Base-by-base conservation (phyloP, 768 basidiomycete species). In the Boletales sp. region DNA sequence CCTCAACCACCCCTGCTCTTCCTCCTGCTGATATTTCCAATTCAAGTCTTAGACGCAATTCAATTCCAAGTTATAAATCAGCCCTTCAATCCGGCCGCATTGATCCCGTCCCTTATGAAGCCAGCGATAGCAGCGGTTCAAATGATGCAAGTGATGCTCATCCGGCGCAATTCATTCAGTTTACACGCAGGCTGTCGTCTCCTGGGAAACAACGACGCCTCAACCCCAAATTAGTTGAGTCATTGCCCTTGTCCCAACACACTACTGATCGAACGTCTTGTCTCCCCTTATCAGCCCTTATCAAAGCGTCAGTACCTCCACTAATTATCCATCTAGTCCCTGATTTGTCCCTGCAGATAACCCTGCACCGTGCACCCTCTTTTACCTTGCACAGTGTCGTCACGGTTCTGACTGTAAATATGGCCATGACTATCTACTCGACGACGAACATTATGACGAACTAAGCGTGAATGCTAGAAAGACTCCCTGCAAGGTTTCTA, bases 351-450 rank as follows among this genome's bases (percentile, higher is more conserved):
- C 41, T 18, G 36, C 48, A 57, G 83, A 84, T 58, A 79, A 71
- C 58, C 83, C 84, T 2, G 77, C 84, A 19, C 83, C 84, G 14
- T 86, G 84, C 61, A 84, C 82, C 15, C 66, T 83, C 43, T 84
- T 81, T 66, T 86, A 84, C 61, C 70, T 86, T 24, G 74, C 79
- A 29, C 73, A 71, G 41, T 86, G 84, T 71, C 80, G 81, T 59
- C 76, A 77, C 48, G 82, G 80, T 14, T 60, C 68, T 9, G 74
- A 75, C 21, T 86, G 84, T 62, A 79, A 75, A 66, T 86, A 80
- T 52, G 78, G 66, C 13, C 84, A 86, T 50, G 78, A 86, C 56
- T 86, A 84, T 58, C 51, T 80, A 30, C 66, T 86, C 7, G 72
- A 77, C 21, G 69, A 69, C 4, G 79, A 83, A 40, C 73, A 86